Conservation (phyloP, 306 rosid genomes). For the Begonia loranthoides region DNA sequence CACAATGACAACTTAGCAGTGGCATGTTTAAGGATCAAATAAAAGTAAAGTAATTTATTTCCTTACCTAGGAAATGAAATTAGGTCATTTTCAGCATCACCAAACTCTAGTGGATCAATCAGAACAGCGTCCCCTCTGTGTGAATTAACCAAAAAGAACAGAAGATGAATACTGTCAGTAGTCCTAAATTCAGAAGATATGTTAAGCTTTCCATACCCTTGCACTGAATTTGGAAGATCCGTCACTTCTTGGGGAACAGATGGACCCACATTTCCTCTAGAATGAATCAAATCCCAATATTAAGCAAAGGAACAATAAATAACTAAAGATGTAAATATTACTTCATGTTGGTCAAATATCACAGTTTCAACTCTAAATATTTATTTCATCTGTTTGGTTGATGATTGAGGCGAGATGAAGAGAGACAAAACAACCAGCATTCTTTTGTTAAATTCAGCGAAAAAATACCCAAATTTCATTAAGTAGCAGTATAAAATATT, state of each 20-base stretch:
- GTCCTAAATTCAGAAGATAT: neutral
- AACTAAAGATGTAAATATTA: no score
- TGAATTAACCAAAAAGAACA: neutral
- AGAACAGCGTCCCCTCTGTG: slow-evolving; percentile 2
- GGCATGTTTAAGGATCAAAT: no score
- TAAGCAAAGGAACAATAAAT: neutral
- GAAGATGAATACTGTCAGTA: neutral
- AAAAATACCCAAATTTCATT: no score
- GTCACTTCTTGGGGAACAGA: neutral
- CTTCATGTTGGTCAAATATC: no score
- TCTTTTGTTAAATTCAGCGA: no score
- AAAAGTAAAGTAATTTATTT: neutral
- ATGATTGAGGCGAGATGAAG: no score
- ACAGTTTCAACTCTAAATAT: no score
- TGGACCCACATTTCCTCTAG: slow-evolving; percentile 1
- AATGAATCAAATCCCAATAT: neutral
- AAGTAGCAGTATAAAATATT: no score
- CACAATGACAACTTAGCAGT: no score
- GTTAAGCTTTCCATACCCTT: neutral
- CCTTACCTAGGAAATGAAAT: slow-evolving; percentile 6
- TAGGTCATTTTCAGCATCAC: slow-evolving; percentile 5
- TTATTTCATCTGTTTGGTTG: no score
- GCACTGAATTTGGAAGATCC: slow-evolving; percentile 2
- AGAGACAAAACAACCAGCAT: no score
- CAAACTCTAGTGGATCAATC: slow-evolving; percentile 6